Base-by-base conservation (phyloP, 2,329 filamentous ascomycete species). In the Fusarium chlamydosporum region DNA sequence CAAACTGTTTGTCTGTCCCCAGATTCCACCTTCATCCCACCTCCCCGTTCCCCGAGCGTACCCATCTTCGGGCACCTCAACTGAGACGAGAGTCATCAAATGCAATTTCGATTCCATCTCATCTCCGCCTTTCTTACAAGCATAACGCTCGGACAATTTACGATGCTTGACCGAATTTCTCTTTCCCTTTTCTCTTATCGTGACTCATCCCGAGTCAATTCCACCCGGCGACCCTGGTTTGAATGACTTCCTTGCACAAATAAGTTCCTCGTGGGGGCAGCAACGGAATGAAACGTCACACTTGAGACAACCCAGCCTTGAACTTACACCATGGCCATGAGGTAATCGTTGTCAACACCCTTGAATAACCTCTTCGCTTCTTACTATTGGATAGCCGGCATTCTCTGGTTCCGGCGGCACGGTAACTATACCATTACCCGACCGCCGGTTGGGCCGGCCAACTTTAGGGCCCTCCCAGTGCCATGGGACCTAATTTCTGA, bases 261-360 rank as follows among this genome's bases (percentile, higher is more conserved):
- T 59, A 43, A 37, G 56, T 59, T 58, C 41, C 53, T 37, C 45
- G 55, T 66, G 61, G 65, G 65, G 65, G 65, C 61, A 68, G 50
- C 35, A 66, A 41, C 33, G 10, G 23, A 69, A 70, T 69, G 66
- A 42, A 69, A 70, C 66, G 66, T 69, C 56, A 67, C 66, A 64
- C 38, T 70, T 42, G 46, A 61, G n/a, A 67, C 52, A 67, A 67
- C 46, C 46, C 26, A 7, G 13, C 16, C 47, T 50, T 57, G 43
- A 43, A 47, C 35, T 63, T 47, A 52, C 51, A 67, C 56, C 40
- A 46, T 50, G 20, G 23, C 31, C 35, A 60, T 37, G 53, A 68
- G 18, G 46, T 57, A 54, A 53, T 54, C 43, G 11, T 27, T n/a
- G 29, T 43, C 34, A 41, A 59, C 40, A 37, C 18, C 42, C 35